phyloP scores from a whole-genome alignment of 169 alveolate species.

The Amoebophrya sp. region DNA sequence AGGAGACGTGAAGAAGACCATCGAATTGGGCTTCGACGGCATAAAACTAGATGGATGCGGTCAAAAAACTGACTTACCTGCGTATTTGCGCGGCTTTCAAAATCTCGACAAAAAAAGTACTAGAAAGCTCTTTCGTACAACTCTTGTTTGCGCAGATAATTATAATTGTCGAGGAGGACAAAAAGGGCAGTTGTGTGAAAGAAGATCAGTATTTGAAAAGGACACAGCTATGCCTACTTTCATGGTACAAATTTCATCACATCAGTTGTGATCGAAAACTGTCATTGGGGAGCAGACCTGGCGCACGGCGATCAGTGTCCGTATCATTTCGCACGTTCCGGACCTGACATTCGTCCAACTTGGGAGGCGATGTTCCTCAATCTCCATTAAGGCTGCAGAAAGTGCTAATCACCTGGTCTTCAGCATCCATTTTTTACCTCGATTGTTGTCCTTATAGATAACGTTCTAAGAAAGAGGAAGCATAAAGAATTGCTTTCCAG shows the following conservation, averaged over 20 bases:
- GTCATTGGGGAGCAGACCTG: not conserved
- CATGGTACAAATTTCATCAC: too few species aligned
- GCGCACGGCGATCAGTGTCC: not conserved
- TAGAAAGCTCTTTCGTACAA: too few species aligned
- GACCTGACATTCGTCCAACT: not conserved
- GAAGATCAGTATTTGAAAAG: too few species aligned
- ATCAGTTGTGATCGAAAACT: not conserved
- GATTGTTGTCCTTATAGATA: too few species aligned
- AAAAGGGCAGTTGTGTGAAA: too few species aligned
- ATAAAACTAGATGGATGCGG: not conserved
- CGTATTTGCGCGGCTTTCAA: not conserved
- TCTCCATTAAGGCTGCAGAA: not conserved
- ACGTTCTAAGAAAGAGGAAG: too few species aligned
- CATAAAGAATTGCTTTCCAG: too few species aligned
- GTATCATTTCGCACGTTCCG: not conserved
- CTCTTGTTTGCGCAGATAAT: too few species aligned
- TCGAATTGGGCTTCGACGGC: not conserved
- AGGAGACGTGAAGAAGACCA: not conserved
- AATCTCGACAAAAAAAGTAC: not conserved
- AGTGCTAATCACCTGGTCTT: too few species aligned
- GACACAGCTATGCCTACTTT: too few species aligned
- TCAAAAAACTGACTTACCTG: not conserved
- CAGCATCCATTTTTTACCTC: too few species aligned
- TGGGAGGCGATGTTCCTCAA: not conserved
- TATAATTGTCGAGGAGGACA: too few species aligned